phyloP scores from a whole-genome alignment of 495 filamentous ascomycete species.

The Penicillium malachiteum region DNA sequence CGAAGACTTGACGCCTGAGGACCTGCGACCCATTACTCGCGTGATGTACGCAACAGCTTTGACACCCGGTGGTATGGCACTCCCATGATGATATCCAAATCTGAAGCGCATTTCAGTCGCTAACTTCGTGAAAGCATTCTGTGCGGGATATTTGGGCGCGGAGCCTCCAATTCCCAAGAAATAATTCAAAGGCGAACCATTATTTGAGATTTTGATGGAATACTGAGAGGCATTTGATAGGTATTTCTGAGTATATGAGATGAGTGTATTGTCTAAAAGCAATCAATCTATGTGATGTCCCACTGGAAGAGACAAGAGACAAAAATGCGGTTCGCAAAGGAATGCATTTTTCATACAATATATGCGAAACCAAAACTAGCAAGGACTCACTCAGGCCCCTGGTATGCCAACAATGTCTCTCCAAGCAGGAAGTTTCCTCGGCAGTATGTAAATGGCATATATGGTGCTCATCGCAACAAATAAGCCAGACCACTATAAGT shows the following conservation, averaged over 20 bases:
- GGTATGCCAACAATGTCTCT: conserved; percentile 72
- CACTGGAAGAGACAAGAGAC: neutral
- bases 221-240: neutral
- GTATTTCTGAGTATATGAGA: conserved; percentile 1
- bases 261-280: neutral
- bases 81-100: neutral
- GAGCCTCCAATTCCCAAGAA: conserved; percentile 22
- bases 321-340: neutral
- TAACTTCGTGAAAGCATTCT: conserved; percentile 29
- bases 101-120: neutral
- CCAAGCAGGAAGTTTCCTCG: conserved; percentile 61
- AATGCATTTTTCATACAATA: neutral
- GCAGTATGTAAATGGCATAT: conserved; percentile 75
- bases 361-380: neutral
- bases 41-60: conserved; percentile 68
- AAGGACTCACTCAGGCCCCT: conserved; percentile 51
- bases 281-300: neutral
- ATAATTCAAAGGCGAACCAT: neutral
- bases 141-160: conserved; percentile 37
- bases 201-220: neutral
- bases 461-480: conserved; percentile 65
- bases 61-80: conserved; percentile 57
- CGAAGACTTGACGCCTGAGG: conserved; percentile 38
- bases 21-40: conserved; percentile 57
- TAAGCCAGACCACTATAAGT: conserved; percentile 65